A percentile compares a stretch with the other conserved stretches of the same genome.
These are phyloP conservation scores for Bruguiera parviflora DNA, from an alignment of 345 rosid species.

Conservation along the genomic window DNA sequence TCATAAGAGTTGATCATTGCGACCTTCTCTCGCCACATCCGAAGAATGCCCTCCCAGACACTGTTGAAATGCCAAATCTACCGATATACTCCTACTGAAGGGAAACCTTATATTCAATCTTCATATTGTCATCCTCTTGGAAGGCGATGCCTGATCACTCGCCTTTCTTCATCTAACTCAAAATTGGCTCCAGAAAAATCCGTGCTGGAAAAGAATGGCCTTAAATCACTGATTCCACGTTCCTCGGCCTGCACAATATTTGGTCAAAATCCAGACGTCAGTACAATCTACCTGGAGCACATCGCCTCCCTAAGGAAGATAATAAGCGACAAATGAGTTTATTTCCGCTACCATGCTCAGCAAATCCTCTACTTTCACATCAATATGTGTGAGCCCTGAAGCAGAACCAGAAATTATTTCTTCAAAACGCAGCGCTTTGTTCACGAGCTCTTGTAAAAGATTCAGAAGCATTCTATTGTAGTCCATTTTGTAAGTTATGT, in stretches of 20 bases:
- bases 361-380: conserved; percentile 74
- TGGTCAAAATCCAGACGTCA: conserved; percentile 3
- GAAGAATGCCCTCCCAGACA: background rate
- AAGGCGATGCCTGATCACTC: conserved; percentile 55
- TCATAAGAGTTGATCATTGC: no score
- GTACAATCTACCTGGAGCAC: background rate
- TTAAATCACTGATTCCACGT: conserved; percentile 69
- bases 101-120: background rate
- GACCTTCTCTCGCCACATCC: no score
- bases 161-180: conserved; percentile 49
- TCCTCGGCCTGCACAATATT: conserved; percentile 65
- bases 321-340: background rate
- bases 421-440: conserved; percentile 75
- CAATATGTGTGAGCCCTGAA: conserved; percentile 51
- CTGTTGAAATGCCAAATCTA: background rate
- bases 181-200: conserved; percentile 70
- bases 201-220: conserved; percentile 68
- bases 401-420: conserved; percentile 74
- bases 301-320: background rate
- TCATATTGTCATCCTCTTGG: conserved; percentile 13
- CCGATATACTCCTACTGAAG: background rate
- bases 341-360: conserved; percentile 55
- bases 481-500: conserved; percentile 88
- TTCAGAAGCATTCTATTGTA: conserved; percentile 71
- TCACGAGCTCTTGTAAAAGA: conserved; percentile 78